A percentile compares a stretch with the other conserved stretches of the same genome.
phyloP scores from a whole-genome alignment of 345 rosid species.

The Aethionema arabicum region DNA sequence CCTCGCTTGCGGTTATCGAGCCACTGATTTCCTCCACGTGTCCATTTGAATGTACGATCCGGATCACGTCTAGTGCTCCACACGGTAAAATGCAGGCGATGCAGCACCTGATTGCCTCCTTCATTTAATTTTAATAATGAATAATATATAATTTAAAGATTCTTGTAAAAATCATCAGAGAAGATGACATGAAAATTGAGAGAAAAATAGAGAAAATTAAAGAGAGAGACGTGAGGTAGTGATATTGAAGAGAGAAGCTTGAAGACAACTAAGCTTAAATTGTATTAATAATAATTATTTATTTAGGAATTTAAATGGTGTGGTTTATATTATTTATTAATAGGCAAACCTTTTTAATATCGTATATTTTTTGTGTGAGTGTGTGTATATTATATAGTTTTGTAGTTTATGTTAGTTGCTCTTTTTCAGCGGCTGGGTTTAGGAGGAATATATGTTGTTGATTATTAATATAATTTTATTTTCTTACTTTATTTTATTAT shows the following conservation, averaged over 20 bases:
- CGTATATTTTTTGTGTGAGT: slow-evolving; percentile 1
- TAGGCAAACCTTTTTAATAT: slow-evolving; percentile 32
- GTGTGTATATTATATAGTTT: slow-evolving; percentile 31
- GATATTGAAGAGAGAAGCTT: slow-evolving; percentile 30
- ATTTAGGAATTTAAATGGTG: slow-evolving; percentile 23
- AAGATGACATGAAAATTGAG: slow-evolving; percentile 15
- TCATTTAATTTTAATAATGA: slow-evolving; percentile 40
- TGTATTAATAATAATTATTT: slow-evolving; percentile 8
- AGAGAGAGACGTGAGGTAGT: slow-evolving; percentile 23
- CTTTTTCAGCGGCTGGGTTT: slow-evolving; percentile 30
- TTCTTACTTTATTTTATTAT: not conserved
- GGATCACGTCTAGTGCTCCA: slow-evolving; percentile 89
- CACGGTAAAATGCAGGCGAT: slow-evolving; percentile 98
- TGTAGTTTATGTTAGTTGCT: slow-evolving; percentile 29
- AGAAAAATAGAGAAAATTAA: slow-evolving; percentile 18
- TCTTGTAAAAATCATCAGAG: slow-evolving; percentile 27
- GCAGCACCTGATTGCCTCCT: slow-evolving; percentile 86
- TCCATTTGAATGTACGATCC: slow-evolving; percentile 88
- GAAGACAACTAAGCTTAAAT: slow-evolving; percentile 25
- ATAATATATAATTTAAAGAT: not conserved
- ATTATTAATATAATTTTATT: not conserved
- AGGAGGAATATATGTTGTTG: slow-evolving; percentile 6
- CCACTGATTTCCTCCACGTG: slow-evolving; percentile 94
- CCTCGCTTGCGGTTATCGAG: slow-evolving; percentile 65
- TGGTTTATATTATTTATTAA: slow-evolving; percentile 31